phyloP scores from a whole-genome alignment of 805 yeast species.

The Wickerhamiella nectarea region DNA sequence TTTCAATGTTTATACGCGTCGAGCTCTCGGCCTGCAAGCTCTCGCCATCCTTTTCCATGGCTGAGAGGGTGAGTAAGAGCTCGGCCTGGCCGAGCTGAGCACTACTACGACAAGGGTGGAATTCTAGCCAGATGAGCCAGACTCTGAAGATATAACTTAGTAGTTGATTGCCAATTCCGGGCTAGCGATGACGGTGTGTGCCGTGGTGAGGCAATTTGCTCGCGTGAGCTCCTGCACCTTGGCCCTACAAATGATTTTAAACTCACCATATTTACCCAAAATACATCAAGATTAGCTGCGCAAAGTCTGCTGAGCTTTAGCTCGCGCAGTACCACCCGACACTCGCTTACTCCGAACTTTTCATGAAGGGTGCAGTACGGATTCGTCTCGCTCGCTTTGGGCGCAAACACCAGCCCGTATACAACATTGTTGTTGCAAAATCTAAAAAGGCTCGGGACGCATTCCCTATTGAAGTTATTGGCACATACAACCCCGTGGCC shows the following conservation, averaged over 20 bases:
- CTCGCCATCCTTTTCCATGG: constrained; percentile 5
- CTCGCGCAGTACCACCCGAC: too few species aligned
- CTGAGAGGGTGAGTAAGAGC: constrained; percentile 4
- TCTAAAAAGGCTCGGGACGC: constrained; percentile 58
- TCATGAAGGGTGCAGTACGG: constrained; percentile 62
- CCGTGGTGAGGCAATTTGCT: too few species aligned
- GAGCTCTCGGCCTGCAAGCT: constrained; percentile 3
- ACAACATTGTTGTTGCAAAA: constrained; percentile 82
- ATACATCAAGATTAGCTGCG: too few species aligned
- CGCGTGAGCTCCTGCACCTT: not conserved
- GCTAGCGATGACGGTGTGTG: too few species aligned
- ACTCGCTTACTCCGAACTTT: too few species aligned
- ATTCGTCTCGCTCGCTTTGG: constrained; percentile 91
- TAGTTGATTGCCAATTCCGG: too few species aligned
- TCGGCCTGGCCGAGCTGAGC: not conserved
- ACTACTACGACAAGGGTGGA: too few species aligned
- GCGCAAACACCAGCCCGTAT: constrained; percentile 70
- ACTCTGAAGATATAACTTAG: too few species aligned
- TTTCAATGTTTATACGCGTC: constrained; percentile 33
- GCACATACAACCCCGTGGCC: constrained; percentile 82
- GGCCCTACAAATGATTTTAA: too few species aligned
- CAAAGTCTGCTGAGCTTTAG: too few species aligned
- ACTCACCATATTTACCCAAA: too few species aligned
- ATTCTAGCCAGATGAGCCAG: not conserved
- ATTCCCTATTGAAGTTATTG: constrained; percentile 87